phyloP scores from a whole-genome alignment of 1,284 basidiomycete genomes.

The Butyriboletus appendiculatus region DNA sequence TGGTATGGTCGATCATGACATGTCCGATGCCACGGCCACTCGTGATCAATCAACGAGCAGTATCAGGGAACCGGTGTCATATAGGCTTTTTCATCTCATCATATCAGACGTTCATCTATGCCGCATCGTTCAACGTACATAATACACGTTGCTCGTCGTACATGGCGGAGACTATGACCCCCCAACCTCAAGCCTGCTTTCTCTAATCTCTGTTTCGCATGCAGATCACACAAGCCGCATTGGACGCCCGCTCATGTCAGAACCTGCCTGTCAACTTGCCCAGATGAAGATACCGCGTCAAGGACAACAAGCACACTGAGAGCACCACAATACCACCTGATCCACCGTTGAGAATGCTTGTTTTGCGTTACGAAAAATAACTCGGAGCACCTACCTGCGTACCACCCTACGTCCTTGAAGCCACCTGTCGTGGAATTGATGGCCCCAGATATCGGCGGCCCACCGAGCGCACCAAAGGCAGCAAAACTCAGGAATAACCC shows the following conservation, averaged over 20 bases:
- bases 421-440: conserved; percentile 38
- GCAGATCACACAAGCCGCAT: no score
- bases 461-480: conserved; percentile 46
- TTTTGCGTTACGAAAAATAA: conserved; percentile 33
- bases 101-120: not conserved
- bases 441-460: conserved; percentile 52
- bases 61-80: not conserved
- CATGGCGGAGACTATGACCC: not conserved
- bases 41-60: not conserved
- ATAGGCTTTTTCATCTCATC: not conserved
- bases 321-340: conserved; percentile 32
- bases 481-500: conserved; percentile 59
- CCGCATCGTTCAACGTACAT: not conserved
- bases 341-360: not conserved
- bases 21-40: not conserved
- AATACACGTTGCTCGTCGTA: not conserved
- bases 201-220: no score
- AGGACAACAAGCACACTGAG: conserved; percentile 26
- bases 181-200: not conserved
- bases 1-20: no score
- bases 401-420: conserved; percentile 46
- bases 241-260: not conserved
- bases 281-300: conserved; percentile 29
- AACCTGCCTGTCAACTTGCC: conserved; percentile 30
- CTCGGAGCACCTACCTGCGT: conserved; percentile 42